Base-by-base conservation (phyloP, 2,329 filamentous ascomycete genomes). In the Pseudogymnoascus sp. region DNA sequence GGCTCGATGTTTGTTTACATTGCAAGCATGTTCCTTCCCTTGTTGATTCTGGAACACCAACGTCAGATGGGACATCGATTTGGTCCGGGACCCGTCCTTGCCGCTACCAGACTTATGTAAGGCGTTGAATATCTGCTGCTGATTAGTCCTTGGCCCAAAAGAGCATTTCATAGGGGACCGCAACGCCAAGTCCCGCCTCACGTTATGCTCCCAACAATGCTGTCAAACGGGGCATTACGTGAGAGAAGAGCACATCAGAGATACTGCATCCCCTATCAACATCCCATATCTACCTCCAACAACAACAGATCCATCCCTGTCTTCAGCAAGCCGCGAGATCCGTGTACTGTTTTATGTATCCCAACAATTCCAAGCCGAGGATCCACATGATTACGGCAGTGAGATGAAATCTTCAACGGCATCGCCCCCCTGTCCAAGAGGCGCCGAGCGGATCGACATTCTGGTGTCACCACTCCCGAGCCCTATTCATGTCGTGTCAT, bases 351-450 rank as follows among this genome's bases (percentile, higher is more conserved):
- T 55, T 55, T 19, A 19, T 19, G 49, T 30, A 55, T 19, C 49
- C 25, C 49, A 55, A 19, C 25, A 55, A 33, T 55, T n/a, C 25
- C 49, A 55, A 55, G n/a, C 49, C 49, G 49, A 55, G 49, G 49
- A 55, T 55, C 49, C 49, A 55, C 49, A 33, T 55, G 49, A 12
- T 55, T 33, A 6, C 28, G 49, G 16, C 28, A 33, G n/a, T 55
- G 49, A 55, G 25, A 33, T 8, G n/a, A 55, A 55, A 55, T 55
- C 49, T 55, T 55, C 49, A 33, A 55, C 49, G 49, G 49, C n/a
- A 7, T 55, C 28, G 14, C n/a, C 25, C 42, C 45, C 45, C 16
- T 30, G 25, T 55, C 25, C 49, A 55, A 30, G 49, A 55, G 28
- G 25, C 49, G 49, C n/a, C 49, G n/a, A 55, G 49, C 49, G n/a